Evolutionary conservation across 2,329 filamentous ascomycete species (phyloP).

Genomic region (Colletotrichum plurivorum): DNA sequence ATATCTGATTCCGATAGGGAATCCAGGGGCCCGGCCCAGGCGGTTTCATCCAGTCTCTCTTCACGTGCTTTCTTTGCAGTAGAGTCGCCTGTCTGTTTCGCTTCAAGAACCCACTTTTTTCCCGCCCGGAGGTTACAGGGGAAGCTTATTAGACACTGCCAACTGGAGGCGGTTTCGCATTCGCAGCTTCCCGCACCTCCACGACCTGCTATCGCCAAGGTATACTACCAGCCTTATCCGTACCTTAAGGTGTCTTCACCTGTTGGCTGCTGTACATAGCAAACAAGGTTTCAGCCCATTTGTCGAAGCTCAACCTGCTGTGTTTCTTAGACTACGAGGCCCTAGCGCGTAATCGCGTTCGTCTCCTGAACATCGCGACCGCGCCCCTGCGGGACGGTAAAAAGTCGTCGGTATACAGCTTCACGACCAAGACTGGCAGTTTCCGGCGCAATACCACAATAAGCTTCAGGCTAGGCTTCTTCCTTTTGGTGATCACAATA

Average conservation of each 20-base stretch:
- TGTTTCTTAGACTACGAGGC: too few relatives aligned
- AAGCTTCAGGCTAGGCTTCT: background rate
- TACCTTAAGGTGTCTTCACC: background rate
- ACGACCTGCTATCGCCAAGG: background rate
- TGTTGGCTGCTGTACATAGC: too few relatives aligned
- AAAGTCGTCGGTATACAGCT: background rate
- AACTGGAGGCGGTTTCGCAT: background rate
- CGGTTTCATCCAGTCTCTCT: constrained; percentile 25
- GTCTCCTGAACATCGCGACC: background rate
- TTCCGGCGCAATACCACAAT: background rate
- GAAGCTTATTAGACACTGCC: background rate
- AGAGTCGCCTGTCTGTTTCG: background rate
- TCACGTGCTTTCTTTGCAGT: constrained; percentile 11
- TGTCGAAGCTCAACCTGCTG: too few relatives aligned
- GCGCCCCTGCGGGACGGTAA: background rate
- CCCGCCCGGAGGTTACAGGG: constrained; percentile 7
- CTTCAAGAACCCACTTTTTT: constrained; percentile 4
- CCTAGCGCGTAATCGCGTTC: background rate
- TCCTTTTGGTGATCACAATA: background rate
- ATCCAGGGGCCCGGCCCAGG: background rate
- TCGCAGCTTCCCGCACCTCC: background rate
- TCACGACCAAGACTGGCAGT: background rate
- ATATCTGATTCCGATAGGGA: constrained; percentile 6
- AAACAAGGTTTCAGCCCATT: too few relatives aligned
- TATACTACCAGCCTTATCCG: background rate